phyloP scores from a whole-genome alignment of 805 yeast genomes.

The Myxozyma sirexii region DNA sequence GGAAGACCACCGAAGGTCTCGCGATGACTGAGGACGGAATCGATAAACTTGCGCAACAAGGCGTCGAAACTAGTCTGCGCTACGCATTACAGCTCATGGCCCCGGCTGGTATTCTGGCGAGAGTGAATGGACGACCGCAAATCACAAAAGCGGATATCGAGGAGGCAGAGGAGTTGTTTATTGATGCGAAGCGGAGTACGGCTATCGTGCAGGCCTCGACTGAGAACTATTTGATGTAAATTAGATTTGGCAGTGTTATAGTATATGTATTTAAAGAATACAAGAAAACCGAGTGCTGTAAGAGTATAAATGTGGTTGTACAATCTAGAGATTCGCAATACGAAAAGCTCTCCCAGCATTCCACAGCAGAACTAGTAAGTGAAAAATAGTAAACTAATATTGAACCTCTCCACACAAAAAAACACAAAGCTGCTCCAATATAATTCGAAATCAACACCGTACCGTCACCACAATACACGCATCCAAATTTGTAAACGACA shows the following conservation, averaged over 20 bases:
- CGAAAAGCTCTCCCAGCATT: too few relatives aligned
- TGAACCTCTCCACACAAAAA: too few relatives aligned
- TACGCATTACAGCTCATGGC: conserved; percentile 89
- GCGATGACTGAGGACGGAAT: conserved; percentile 70
- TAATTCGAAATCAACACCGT: too few relatives aligned
- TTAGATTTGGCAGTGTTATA: background rate
- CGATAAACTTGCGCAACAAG: conserved; percentile 70
- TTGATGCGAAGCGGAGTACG: conserved; percentile 89
- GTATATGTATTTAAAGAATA: too few relatives aligned
- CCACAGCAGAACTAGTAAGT: too few relatives aligned
- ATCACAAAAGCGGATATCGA: conserved; percentile 65
- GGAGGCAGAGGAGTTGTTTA: conserved; percentile 82
- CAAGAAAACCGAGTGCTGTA: too few relatives aligned
- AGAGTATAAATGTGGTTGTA: too few relatives aligned
- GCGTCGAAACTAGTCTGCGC: conserved; percentile 78
- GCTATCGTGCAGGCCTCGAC: conserved; percentile 77
- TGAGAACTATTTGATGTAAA: conserved; percentile 54
- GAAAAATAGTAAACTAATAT: too few relatives aligned
- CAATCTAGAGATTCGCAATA: too few relatives aligned
- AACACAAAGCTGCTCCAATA: too few relatives aligned
- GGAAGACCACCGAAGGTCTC: conserved; percentile 77
- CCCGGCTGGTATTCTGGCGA: conserved; percentile 84
- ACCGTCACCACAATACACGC: too few relatives aligned
- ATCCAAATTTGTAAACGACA: too few relatives aligned
- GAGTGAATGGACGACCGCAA: conserved; percentile 70